Conservation (phyloP, 164 flowering plant species). For the Magnolia kwangsiensis region DNA sequence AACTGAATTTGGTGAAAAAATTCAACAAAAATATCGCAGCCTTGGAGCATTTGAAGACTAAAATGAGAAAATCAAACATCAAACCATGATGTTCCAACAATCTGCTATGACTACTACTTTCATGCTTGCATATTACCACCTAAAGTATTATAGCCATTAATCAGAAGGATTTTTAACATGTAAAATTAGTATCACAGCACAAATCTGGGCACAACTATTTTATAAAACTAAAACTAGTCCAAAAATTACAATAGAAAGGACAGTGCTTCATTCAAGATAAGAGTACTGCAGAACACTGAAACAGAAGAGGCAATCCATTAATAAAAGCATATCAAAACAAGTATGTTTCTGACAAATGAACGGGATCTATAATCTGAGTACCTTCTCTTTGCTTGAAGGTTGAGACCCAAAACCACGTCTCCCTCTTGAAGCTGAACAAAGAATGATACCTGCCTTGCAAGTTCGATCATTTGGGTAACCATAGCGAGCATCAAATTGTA, state of each 20-base stretch:
- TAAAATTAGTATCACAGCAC: neutral
- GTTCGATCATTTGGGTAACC: constrained; percentile 4
- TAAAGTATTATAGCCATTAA: too few relatives aligned
- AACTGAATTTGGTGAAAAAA: too few relatives aligned
- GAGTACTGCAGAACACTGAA: neutral
- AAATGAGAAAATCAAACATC: too few relatives aligned
- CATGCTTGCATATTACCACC: too few relatives aligned
- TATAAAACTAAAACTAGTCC: neutral
- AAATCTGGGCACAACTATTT: neutral
- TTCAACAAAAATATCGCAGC: too few relatives aligned
- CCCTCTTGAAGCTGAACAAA: constrained; percentile 17
- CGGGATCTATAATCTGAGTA: neutral
- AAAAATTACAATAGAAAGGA: neutral
- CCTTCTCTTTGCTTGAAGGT: constrained; percentile 22
- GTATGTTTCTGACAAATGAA: neutral
- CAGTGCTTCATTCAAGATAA: neutral
- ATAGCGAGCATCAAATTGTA: constrained; percentile 4
- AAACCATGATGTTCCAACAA: too few relatives aligned
- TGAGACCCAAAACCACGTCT: constrained; percentile 27
- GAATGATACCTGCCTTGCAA: constrained; percentile 3
- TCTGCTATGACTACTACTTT: too few relatives aligned
- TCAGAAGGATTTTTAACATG: too few relatives aligned
- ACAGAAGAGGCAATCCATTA: neutral
- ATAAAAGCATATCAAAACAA: too few relatives aligned
- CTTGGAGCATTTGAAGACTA: too few relatives aligned